phyloP scores from a whole-genome alignment of 2,329 filamentous ascomycete genomes.

The Fusarium irregulare region DNA sequence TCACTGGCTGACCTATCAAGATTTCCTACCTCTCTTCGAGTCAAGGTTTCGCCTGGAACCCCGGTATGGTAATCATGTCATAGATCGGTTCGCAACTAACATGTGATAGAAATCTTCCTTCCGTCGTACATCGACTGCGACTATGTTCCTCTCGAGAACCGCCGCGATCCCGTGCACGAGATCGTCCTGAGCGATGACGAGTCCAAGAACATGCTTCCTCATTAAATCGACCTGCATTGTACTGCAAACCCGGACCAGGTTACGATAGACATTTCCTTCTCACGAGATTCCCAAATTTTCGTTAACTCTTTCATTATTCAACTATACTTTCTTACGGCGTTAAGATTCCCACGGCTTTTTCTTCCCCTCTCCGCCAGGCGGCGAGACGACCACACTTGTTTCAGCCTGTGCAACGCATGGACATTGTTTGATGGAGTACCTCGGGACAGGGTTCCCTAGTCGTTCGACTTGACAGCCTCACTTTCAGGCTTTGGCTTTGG shows the following conservation, averaged over 20 bases:
- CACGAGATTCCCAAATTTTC: constrained; percentile 42
- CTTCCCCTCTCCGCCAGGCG: constrained; percentile 12
- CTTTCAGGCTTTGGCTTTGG: constrained; percentile 42
- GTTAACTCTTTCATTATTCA: constrained; percentile 26
- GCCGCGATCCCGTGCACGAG: constrained; percentile 81
- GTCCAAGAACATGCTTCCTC: constrained; percentile 73
- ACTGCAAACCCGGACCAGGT: constrained; percentile 35
- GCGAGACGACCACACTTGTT: constrained; percentile 25
- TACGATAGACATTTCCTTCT: constrained; percentile 47
- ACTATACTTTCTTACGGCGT: constrained; percentile 30
- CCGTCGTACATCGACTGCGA: constrained; percentile 82
- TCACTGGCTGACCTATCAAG: constrained; percentile 55
- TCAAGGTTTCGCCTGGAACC: constrained; percentile 87
- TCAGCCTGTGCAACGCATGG: constrained; percentile 19
- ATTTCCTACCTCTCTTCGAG: constrained; percentile 83
- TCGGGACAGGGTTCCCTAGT: constrained; percentile 38
- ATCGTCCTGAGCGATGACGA: constrained; percentile 84
- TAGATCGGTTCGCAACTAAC: constrained; percentile 3
- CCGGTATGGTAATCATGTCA: constrained; percentile 60
- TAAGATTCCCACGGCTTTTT: constrained; percentile 31
- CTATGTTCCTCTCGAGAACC: constrained; percentile 79
- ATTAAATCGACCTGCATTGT: constrained; percentile 55
- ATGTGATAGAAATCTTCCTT: constrained; percentile 77
- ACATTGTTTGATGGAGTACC: constrained; percentile 44
- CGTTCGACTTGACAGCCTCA: constrained; percentile 44